Evolutionary conservation across 768 basidiomycete genomes (phyloP), one percentile per base, ranked within the genome.

Genomic region (Cyclocybe cylindracea): DNA sequence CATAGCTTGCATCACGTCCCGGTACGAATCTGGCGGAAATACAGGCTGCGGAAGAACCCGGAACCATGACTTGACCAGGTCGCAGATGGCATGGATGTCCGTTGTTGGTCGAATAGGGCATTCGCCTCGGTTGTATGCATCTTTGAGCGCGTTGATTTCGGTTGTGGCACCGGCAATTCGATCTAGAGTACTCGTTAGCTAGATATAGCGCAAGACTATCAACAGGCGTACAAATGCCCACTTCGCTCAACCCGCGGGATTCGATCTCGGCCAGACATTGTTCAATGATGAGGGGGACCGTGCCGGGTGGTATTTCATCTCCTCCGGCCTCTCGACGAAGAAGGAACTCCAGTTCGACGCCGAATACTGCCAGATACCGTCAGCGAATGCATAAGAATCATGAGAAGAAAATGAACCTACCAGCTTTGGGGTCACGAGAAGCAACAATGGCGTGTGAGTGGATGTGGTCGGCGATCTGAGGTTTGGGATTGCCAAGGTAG

Each of bases 21-120:
- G 73, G 64, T 92, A 93, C 2, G 80, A 80, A 6, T 77, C 67
- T 13, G 86, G 68, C 24, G 90, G 89, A 68, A 94, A 87, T 34
- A 93, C 70, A 8, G 90, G 84, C 54, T 89, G 88, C 9, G 92
- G 91, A 11, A 94, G 74, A 10, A 87, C 73, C 33, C 92, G 82
- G 75, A 94, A 87, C 89, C 89, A 94, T 0, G 86, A 81, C 71
- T 93, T 93, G 64, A 94, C 79, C 53, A 89, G 70, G 63, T 92
- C 92, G 53, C 91, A 85, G 35, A 94, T 81, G 33, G 89, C 88
- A 66, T 92, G 86, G 39, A 94, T 86, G 60, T 94, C 92, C 1
- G 84, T 84, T 19, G 66, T 73, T 34, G 74, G 65, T 34, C 78
- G 70, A 60, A 87, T 78, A 1, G 87, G 87, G 60, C 72, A 78